phyloP scores from a whole-genome alignment of 1,139 yeast genomes.

The Pichia sp. region DNA sequence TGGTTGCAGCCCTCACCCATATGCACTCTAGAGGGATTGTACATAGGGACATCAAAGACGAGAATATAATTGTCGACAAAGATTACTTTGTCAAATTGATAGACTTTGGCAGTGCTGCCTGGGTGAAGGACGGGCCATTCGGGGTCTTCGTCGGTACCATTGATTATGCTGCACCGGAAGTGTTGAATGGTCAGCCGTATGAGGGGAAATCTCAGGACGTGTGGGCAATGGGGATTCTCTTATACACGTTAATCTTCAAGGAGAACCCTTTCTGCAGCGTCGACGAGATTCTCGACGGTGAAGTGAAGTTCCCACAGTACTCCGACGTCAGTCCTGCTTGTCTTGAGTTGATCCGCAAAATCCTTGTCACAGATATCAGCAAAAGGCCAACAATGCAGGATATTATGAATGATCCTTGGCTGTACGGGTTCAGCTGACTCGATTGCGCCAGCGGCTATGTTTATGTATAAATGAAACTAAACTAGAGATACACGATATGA shows the following conservation, averaged over 20 bases:
- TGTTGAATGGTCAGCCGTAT: conserved; percentile 79
- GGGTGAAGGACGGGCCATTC: conserved; percentile 85
- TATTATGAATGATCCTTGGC: conserved; percentile 67
- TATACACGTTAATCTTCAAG: conserved; percentile 86
- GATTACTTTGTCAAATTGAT: conserved; percentile 74
- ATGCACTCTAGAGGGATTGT: conserved; percentile 83
- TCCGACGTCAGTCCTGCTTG: conserved; percentile 62
- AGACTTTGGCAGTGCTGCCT: conserved; percentile 95
- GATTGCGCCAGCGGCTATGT: neutral
- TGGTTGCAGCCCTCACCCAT: conserved; percentile 72
- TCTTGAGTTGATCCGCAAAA: conserved; percentile 54
- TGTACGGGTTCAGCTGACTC: conserved; percentile 28
- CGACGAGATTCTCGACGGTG: conserved; percentile 91
- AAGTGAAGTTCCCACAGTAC: conserved; percentile 59
- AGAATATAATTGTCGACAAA: conserved; percentile 82
- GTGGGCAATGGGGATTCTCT: conserved; percentile 90
- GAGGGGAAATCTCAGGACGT: conserved; percentile 93
- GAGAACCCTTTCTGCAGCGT: conserved; percentile 95
- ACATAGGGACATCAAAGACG: conserved; percentile 94
- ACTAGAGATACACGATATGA: neutral
- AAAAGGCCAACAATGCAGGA: conserved; percentile 71
- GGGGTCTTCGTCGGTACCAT: conserved; percentile 96
- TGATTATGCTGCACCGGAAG: conserved; percentile 97
- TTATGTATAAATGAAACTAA: neutral
- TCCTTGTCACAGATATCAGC: conserved; percentile 59